Evolutionary conservation across 306 rosid genomes (phyloP), one percentile per base, ranked within the genome.

Genomic region (Rubus idaeus): DNA sequence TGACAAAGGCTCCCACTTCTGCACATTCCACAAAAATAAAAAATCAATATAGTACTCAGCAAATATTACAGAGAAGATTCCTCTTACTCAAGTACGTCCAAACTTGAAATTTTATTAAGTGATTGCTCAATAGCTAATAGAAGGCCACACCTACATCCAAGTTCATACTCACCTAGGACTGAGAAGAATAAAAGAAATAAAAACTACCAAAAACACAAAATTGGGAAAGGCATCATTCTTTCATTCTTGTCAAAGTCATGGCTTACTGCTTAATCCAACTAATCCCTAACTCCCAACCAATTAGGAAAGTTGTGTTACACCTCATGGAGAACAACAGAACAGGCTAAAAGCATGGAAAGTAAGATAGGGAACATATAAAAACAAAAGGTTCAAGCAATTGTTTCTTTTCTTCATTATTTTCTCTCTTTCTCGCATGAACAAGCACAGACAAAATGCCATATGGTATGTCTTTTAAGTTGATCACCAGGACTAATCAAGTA

Each of bases 1-100:
- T 71, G 87, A 85, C 75, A 88, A 80, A 46, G 91, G 89, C 46
- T 85, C 91, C 91, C 89, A 85, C 5, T 76, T 81, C 91, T 88
- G 75, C 81, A 76, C 71, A 70, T 75, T 57, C 53, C 68, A 64
- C 51, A 62, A 81, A 77, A 63, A 3, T 58, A 20, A 47, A 57
- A 77, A 18, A 30, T 30, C 1, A 14, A 56, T 56, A 40, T 6
- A 14, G 77, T 57, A 56, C 55, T 23, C 17, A 42, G 20, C 17
- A 42, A 14, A 37, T 52, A 40, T 40, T 39, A 21, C 57, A 60
- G 67, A 11, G 42, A 56, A 8, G 53, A 53, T 0, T 12, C 51
- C 51, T 12, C 66, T 55, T 55, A 44, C 46, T 42, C 40, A 41
- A 56, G 52, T 40, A 55, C 41, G 44, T 56, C 66, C 39, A 73